Evolutionary conservation across 148 eudicot genomes (phyloP).

Genomic region (Rhododendron ovatum): DNA sequence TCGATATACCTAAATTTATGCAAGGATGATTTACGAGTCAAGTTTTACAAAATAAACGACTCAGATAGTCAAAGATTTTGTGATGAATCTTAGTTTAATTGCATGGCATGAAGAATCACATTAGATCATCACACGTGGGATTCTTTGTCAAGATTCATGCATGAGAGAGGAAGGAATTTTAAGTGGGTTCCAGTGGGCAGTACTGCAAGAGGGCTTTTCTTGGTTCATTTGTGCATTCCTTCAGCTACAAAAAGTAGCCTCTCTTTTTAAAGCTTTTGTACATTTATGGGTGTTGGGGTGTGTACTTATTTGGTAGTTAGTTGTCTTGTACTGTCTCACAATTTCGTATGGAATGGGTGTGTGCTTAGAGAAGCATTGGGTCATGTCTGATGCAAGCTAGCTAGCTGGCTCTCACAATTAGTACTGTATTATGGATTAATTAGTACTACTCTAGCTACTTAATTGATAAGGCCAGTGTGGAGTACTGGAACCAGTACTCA

Average conservation of each 20-base stretch:
- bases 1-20: not conserved
- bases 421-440: not conserved
- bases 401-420: not conserved
- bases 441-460: not conserved
- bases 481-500: not conserved
- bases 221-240: conserved; percentile 7
- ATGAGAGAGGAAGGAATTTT: not conserved
- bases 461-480: not conserved
- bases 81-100: not conserved
- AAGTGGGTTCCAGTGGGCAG: conserved; percentile 1
- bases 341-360: conserved; percentile 14
- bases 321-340: conserved; percentile 17
- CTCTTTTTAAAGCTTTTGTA: conserved; percentile 13
- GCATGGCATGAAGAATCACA: not conserved
- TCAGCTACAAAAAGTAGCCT: not conserved
- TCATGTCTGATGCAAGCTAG: conserved; percentile 35
- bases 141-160: not conserved
- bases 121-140: not conserved
- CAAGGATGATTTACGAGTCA: not conserved
- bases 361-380: conserved; percentile 36
- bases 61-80: not conserved
- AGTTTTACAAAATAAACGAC: not conserved
- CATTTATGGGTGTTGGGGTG: conserved; percentile 6
- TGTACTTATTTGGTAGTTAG: conserved; percentile 21
- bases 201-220: not conserved